Evolutionary conservation across 2,329 filamentous ascomycete genomes (phyloP), one percentile per base, ranked within the genome.

Genomic region (Cladophialophora yegresii): DNA sequence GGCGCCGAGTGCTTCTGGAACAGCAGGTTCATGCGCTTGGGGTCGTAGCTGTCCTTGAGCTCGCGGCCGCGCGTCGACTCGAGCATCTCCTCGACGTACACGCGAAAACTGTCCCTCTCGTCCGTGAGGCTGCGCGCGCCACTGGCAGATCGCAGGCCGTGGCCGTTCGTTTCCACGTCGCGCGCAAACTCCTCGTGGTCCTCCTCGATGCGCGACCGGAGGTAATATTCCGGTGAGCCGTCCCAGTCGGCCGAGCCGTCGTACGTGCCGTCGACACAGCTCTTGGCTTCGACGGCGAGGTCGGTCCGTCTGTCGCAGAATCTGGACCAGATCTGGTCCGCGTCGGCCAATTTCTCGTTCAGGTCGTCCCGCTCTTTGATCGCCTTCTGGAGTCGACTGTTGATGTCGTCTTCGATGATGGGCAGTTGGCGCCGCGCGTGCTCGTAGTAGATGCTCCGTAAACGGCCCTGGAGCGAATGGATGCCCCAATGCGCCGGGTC

Each of bases 1-100:
- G 58, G 58, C 20, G 53, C 49, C 10, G 58, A 61, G 50, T 61
- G 58, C 50, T 54, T 61, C 22, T 33, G 58, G 58, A 61, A 61
- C 33, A 61, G 49, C 49, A 61, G 36, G 20, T 61, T 61, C 49
- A 61, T 49, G 13, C 58, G 58, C 12, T 54, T 61, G n/a, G 58
- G 58, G 20, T 61, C 58, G 50, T 61, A 61, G 49, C 23, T 61
- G 49, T 30, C 58, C 50, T 61, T 61, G 23, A 61, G 16, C 58
- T 61, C 58, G 50, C 58, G 58, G 28, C 58, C 58, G 22, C 58
- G 49, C 22, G 58, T 61, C 33, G 49, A 54, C 12, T 61, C 50
- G 49, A 61, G 58, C 58, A 61, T 61, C 12, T 61, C 49, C 36
- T 61, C 32, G 32, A 61, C 50, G 16, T 61, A 47, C 12, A 49